Conservation (phyloP, 768 basidiomycete genomes). For the Daedaleopsis sinensis region DNA sequence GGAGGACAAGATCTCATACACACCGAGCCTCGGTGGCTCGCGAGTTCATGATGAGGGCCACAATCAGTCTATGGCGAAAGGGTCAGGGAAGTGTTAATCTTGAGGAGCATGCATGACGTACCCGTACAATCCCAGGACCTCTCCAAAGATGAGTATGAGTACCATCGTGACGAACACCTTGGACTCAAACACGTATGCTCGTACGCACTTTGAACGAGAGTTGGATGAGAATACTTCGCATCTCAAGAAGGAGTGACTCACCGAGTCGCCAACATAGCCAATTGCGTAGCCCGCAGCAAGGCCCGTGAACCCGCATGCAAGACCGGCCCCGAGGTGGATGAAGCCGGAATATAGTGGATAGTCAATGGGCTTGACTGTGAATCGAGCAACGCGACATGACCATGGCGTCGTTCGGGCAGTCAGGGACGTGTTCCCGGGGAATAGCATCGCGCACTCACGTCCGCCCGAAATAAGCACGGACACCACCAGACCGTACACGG, state of each 20-base stretch:
- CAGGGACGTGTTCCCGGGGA: slow-evolving; percentile 24
- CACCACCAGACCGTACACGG: slow-evolving; percentile 95
- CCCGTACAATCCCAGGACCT: slow-evolving; percentile 91
- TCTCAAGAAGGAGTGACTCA: slow-evolving; percentile 42
- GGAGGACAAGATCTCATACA: neutral
- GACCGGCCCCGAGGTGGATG: slow-evolving; percentile 88
- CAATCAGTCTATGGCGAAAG: slow-evolving; percentile 59
- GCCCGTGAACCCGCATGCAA: slow-evolving; percentile 90
- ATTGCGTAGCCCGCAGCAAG: slow-evolving; percentile 95
- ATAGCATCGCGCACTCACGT: slow-evolving; percentile 41
- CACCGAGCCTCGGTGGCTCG: slow-evolving; percentile 49
- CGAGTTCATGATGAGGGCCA: slow-evolving; percentile 92
- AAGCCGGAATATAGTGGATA: slow-evolving; percentile 89
- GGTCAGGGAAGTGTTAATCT: no score
- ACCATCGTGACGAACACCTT: slow-evolving; percentile 96
- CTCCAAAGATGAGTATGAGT: slow-evolving; percentile 90
- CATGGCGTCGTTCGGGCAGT: neutral
- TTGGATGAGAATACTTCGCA: neutral
- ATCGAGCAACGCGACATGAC: neutral
- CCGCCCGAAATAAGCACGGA: slow-evolving; percentile 87
- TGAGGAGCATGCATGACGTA: slow-evolving; percentile 36
- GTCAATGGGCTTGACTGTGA: slow-evolving; percentile 59
- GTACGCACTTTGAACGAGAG: slow-evolving; percentile 63
- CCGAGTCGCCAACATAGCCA: slow-evolving; percentile 91
- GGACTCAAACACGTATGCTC: slow-evolving; percentile 89